phyloP scores from a whole-genome alignment of 768 basidiomycete genomes.

The Austroboletus eburneus region DNA sequence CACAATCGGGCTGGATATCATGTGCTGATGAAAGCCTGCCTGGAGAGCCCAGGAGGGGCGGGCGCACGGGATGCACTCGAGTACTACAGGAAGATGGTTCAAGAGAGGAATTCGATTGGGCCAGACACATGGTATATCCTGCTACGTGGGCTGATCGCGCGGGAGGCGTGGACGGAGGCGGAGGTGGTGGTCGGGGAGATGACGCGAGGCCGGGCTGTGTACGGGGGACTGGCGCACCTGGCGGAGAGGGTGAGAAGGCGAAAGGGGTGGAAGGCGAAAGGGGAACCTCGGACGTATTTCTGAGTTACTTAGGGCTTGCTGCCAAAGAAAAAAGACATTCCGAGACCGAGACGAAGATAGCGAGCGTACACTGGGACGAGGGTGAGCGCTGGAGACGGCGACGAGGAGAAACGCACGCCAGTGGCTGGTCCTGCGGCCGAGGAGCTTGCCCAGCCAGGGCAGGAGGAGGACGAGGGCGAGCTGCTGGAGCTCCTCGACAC shows the following conservation, averaged over 20 bases:
- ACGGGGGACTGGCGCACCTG: conserved; percentile 43
- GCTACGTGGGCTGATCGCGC: conserved; percentile 56
- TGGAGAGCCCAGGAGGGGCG: conserved; percentile 47
- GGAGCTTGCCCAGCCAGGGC: conserved; percentile 84
- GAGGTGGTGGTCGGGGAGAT: conserved; percentile 61
- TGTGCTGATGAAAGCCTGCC: conserved; percentile 64
- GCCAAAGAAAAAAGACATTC: conserved; percentile 62
- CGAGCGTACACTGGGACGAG: conserved; percentile 58
- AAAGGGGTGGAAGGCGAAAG: conserved; percentile 27
- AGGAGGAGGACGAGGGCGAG: conserved; percentile 76
- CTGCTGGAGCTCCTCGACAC: conserved; percentile 77
- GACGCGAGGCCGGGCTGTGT: conserved; percentile 43
- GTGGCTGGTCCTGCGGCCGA: conserved; percentile 82
- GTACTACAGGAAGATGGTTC: conserved; percentile 60
- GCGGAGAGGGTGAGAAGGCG: conserved; percentile 46
- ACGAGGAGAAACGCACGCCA: conserved; percentile 58
- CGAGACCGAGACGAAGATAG: conserved; percentile 60
- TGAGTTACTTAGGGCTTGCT: conserved; percentile 15
- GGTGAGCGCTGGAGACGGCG: conserved; percentile 9
- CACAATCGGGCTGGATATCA: conserved; percentile 71
- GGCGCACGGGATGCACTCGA: conserved; percentile 53
- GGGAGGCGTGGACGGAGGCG: conserved; percentile 59
- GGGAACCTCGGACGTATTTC: conserved; percentile 28
- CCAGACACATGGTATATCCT: conserved; percentile 77
- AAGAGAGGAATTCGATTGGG: conserved; percentile 42